Base-by-base conservation (phyloP, 768 basidiomycete genomes). In the Terana coerulea region DNA sequence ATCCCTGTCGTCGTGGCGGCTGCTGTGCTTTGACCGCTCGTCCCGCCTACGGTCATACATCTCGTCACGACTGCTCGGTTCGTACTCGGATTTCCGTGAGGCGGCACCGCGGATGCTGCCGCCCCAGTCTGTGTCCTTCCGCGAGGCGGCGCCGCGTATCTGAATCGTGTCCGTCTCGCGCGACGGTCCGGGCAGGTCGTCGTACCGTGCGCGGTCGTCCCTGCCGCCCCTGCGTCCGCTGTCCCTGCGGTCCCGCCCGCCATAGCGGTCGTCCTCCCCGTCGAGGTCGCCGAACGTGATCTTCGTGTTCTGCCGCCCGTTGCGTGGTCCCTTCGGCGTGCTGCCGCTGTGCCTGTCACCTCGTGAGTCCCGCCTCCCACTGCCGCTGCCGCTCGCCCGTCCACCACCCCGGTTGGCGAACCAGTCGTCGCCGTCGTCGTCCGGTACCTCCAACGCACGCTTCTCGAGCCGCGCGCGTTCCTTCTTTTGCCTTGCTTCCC, bases 341-440 rank as follows among this genome's bases (percentile, higher is more conserved):
- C 50, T 35, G 31, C 51, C 54, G 26, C 49, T 63, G 15, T 51
- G 17, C 22, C 50, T 53, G 28, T 33, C 60, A 36, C 49, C 51
- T 7, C n/a, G n/a, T n/a, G n/a, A n/a, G n/a, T n/a, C n/a, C n/a
- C n/a, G n/a, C n/a, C 52, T 56, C 35, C 50, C 42, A 10, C 58
- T 59, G 12, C 48, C 17, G 31, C 49, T 61, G 43, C 34, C 15
- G n/a, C n/a, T n/a, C n/a, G n/a, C 40, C 31, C 47, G 45, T 11
- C 35, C 55, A 11, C 51, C 54, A 3, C 55, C 36, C 10, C 66
- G 31, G 35, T 68, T 72, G 30, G 69, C 70, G 64, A 91, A 91
- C 88, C 88, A 89, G 64, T 88, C 82, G 41, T 77, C 78, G 3
- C 63, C 62, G 42, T 87, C 84, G 19, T 80, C 75, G 21, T 75